phyloP scores from a whole-genome alignment of 257 asterid genomes.

The Misopates orontium region DNA sequence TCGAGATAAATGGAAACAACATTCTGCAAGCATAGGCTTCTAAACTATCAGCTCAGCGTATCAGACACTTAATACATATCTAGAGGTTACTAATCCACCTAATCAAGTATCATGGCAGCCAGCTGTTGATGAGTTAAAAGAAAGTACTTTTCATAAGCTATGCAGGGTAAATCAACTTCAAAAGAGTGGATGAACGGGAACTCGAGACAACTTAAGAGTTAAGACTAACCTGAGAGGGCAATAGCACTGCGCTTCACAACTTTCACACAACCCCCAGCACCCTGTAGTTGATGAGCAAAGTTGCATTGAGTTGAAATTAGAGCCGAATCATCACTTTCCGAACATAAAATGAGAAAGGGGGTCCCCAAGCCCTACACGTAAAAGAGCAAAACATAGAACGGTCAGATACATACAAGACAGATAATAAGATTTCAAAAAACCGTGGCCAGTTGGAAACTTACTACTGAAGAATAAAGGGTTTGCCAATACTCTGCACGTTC shows the following conservation, averaged over 20 bases:
- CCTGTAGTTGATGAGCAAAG: conserved; percentile 62
- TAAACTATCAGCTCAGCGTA: too few species aligned
- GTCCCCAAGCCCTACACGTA: conserved; percentile 60
- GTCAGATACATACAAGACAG: conserved; percentile 16
- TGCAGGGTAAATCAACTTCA: not conserved
- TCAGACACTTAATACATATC: too few species aligned
- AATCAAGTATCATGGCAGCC: too few species aligned
- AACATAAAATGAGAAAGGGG: conserved; percentile 71
- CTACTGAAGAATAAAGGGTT: conserved; percentile 77
- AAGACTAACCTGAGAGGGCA: conserved; percentile 55
- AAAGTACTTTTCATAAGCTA: too few species aligned
- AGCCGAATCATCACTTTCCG: conserved; percentile 67
- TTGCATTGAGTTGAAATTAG: conserved; percentile 48
- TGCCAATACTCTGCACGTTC: conserved; percentile 78
- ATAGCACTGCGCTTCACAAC: conserved; percentile 49
- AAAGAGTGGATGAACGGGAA: conserved; percentile 5
- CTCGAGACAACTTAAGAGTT: not conserved
- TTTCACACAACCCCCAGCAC: conserved; percentile 67
- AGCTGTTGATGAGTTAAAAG: too few species aligned
- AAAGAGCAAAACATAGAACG: conserved; percentile 17
- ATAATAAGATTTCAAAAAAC: conserved; percentile 4
- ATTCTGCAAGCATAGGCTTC: too few species aligned
- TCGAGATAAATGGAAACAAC: too few species aligned
- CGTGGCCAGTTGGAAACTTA: conserved; percentile 42
- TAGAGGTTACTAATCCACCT: too few species aligned